Percentiles rank a stretch among this genome's conserved stretches.
Evolutionary conservation across 805 yeast species (phyloP).

Genomic region (Candida piceae): DNA sequence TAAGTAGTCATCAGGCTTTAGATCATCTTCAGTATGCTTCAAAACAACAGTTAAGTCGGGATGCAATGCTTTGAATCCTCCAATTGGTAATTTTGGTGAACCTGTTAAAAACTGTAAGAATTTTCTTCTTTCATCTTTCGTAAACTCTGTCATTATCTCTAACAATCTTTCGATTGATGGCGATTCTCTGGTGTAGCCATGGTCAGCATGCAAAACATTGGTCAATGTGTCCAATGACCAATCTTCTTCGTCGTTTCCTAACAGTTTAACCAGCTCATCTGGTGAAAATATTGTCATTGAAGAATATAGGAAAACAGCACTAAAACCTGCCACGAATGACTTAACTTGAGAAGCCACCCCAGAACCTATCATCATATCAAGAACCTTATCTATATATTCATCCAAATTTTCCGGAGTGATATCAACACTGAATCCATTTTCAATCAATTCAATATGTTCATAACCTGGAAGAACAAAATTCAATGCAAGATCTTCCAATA

Average conservation of each 20-base stretch:
- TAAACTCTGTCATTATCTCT: constrained; percentile 54
- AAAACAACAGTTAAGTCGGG: constrained; percentile 88
- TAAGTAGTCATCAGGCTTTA: constrained; percentile 68
- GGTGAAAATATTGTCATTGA: constrained; percentile 70
- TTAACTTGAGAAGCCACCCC: constrained; percentile 65
- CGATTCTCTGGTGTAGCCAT: constrained; percentile 78
- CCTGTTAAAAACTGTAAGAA: constrained; percentile 91
- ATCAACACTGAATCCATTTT: constrained; percentile 46
- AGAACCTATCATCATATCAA: constrained; percentile 51
- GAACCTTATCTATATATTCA: constrained; percentile 49
- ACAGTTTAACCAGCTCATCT: constrained; percentile 61
- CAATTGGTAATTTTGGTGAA: constrained; percentile 87
- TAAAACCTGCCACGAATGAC: constrained; percentile 75
- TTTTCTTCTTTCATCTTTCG: constrained; percentile 51
- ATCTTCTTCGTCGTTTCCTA: constrained; percentile 81
- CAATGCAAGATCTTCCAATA: constrained; percentile 51
- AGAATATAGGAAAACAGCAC: constrained; percentile 72
- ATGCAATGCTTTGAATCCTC: constrained; percentile 78
- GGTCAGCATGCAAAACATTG: constrained; percentile 73
- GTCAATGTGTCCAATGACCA: constrained; percentile 68
- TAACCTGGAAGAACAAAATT: constrained; percentile 77
- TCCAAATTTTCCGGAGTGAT: constrained; percentile 53
- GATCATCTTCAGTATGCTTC: constrained; percentile 69
- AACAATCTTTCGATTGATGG: constrained; percentile 54
- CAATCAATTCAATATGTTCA: constrained; percentile 50